These are phyloP conservation scores for Pascua sp. DNA, from an alignment of 1,284 basidiomycete species.

Conservation along the genomic window DNA sequence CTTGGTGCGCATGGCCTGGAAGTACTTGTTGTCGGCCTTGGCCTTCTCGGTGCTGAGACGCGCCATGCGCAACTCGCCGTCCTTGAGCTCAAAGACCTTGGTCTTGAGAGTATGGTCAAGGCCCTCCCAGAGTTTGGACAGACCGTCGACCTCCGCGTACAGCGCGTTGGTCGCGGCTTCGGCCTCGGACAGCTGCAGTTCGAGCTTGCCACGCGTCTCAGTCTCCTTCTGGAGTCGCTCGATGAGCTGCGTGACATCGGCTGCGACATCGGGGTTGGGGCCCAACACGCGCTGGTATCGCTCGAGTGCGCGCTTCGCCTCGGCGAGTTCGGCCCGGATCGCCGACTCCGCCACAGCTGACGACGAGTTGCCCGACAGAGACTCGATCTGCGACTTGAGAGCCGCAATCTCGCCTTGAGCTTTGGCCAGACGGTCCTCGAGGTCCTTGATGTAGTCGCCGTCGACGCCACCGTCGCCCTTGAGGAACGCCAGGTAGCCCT, in stretches of 20 bases:
- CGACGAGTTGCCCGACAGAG: conserved; percentile 20
- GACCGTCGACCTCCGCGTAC: conserved; percentile 78
- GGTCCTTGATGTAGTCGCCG: conserved; percentile 60
- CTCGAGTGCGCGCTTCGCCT: conserved; percentile 52
- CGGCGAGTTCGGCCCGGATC: conserved; percentile 28
- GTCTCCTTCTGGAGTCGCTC: conserved; percentile 63
- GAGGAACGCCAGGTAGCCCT: conserved; percentile 69
- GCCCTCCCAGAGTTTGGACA: conserved; percentile 83
- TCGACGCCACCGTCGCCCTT: conserved; percentile 60
- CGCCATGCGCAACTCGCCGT: conserved; percentile 69
- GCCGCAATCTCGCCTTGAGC: conserved; percentile 28
- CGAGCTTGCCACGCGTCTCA: conserved; percentile 59
- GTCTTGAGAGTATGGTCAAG: conserved; percentile 75
- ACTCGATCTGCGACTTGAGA: conserved; percentile 23
- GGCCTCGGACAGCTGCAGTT: conserved; percentile 50
- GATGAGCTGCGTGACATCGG: conserved; percentile 56
- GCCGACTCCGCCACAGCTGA: conserved; percentile 17
- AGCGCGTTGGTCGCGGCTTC: conserved; percentile 63
- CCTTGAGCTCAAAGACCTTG: conserved; percentile 76
- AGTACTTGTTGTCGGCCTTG: conserved; percentile 94
- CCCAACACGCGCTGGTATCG: conserved; percentile 65
- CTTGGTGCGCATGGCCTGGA: conserved; percentile 81
- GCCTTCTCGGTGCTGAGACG: conserved; percentile 72
- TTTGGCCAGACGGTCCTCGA: conserved; percentile 59
- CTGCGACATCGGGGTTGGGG: conserved; percentile 50